Base-by-base conservation (phyloP, 2,329 filamentous ascomycete species). In the Alternaria sp. region DNA sequence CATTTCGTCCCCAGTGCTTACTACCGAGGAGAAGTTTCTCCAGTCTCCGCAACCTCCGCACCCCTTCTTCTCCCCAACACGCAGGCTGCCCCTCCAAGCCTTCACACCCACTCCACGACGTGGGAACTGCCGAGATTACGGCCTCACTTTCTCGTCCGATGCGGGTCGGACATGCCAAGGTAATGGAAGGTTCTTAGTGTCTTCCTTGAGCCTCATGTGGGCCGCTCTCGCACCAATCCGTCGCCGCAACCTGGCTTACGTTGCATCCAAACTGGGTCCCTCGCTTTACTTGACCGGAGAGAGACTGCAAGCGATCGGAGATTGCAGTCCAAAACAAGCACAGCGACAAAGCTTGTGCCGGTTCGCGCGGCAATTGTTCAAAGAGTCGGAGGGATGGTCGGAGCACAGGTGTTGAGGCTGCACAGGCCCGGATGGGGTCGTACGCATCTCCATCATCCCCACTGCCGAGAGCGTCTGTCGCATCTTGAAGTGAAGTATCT, bases 191-290 rank as follows among this genome's bases (percentile, higher is more conserved):
- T 63, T 63, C 60, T 63, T 63, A 53, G 60, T 60, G 56, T 45
- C 50, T 63, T 63, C 60, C 56, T 55, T 63, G 56, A 63, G 60
- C 60, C 60, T 63, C 60, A 63, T 50, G 50, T 62, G 60, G 60
- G 45, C 33, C 56, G 18, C n/a, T 45, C 56, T 37, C 50, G 56
- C 26, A 51, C 59, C 59, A 56, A 61, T 61, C 54, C 41, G 54
- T 58, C 28, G 55, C 58, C 41, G 46, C 28, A 41, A 61, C 46
- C 54, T 51, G 60, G 60, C 21, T 53, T 33, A 46, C 47, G 55
- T 54, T 58, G 47, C 60, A 58, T 53, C 50, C 21, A 46, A 43
- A 41, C 51, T 46, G 60, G 60, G 41, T 43, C 60, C 43, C 21
- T 41, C 30, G 20, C 23, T 30, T 46, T 45, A 25, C 18, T n/a